phyloP scores from a whole-genome alignment of 139 green algal genomes.

The Tetratostichococcus sp. region DNA sequence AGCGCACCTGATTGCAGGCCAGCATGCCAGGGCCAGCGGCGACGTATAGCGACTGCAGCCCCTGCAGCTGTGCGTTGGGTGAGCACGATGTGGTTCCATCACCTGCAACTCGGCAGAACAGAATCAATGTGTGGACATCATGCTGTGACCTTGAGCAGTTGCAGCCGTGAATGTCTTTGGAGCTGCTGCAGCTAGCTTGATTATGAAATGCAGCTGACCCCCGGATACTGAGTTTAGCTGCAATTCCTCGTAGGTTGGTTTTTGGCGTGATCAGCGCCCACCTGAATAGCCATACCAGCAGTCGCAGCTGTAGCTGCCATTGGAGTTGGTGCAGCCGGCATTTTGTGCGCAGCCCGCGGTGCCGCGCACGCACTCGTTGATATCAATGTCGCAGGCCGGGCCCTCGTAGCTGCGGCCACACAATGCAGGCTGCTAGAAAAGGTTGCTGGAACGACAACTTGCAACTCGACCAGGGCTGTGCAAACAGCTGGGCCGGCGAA shows the following conservation, averaged over 20 bases:
- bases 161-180: no score
- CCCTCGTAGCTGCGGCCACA: constrained; percentile 35
- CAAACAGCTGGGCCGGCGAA: no score
- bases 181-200: no score
- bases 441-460: no score
- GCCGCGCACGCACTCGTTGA: constrained; percentile 52
- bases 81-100: neutral
- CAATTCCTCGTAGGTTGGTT: neutral
- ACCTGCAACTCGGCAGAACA: no score
- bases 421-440: no score
- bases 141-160: no score
- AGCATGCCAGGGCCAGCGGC: constrained; percentile 22
- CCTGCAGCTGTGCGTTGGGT: neutral
- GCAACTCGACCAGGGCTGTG: no score
- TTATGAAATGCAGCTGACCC: no score
- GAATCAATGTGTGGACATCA: no score
- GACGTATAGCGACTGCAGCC: constrained; percentile 18
- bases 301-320: constrained; percentile 35
- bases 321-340: constrained; percentile 45
- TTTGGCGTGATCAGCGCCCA: no score
- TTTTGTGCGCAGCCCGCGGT: constrained; percentile 30
- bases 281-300: constrained; percentile 45
- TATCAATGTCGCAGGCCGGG: constrained; percentile 39
- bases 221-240: no score
- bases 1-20: constrained; percentile 32